A percentile compares a stretch with the other conserved stretches of the same genome.
phyloP scores from a whole-genome alignment of 2,329 filamentous ascomycete species.

The Fusarium beomiforme region DNA sequence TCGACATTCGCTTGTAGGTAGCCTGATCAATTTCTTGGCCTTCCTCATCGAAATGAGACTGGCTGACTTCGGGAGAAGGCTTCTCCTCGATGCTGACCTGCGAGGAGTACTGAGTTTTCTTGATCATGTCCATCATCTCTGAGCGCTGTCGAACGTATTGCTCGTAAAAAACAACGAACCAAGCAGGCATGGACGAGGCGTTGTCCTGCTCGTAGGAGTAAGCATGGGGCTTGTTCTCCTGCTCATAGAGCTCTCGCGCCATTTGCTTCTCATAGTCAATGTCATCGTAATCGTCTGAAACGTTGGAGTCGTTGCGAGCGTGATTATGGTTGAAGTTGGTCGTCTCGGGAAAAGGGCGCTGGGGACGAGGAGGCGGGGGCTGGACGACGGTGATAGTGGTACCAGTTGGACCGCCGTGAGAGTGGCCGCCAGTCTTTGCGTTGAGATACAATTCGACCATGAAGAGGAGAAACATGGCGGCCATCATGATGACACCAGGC shows the following conservation, averaged over 20 bases:
- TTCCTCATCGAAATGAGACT: slow-evolving; percentile 55
- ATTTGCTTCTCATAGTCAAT: slow-evolving; percentile 54
- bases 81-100: slow-evolving; percentile 45
- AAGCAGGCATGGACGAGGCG: slow-evolving; percentile 62
- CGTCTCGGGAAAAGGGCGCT: slow-evolving; percentile 2
- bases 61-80: slow-evolving; percentile 42
- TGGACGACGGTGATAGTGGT: slow-evolving; percentile 2
- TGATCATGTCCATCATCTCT: slow-evolving; percentile 66
- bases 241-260: slow-evolving; percentile 51
- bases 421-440: slow-evolving; percentile 66
- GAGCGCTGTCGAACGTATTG: slow-evolving; percentile 70
- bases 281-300: slow-evolving; percentile 4
- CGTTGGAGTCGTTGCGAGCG: background rate
- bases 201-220: slow-evolving; percentile 41
- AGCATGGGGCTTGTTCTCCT: slow-evolving; percentile 42
- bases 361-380: background rate
- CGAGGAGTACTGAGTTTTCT: slow-evolving; percentile 34
- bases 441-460: slow-evolving; percentile 71
- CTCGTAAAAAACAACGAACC: slow-evolving; percentile 72
- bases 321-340: background rate
- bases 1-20: slow-evolving; percentile 69
- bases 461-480: slow-evolving; percentile 68
- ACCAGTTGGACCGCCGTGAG: slow-evolving; percentile 66
- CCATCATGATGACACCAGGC: slow-evolving; percentile 74
- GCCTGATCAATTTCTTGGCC: slow-evolving; percentile 55